Percentiles rank a stretch among this genome's conserved stretches.
Evolutionary conservation across 1,139 yeast genomes (phyloP).

Genomic region (Yamadazyma epiphylla): DNA sequence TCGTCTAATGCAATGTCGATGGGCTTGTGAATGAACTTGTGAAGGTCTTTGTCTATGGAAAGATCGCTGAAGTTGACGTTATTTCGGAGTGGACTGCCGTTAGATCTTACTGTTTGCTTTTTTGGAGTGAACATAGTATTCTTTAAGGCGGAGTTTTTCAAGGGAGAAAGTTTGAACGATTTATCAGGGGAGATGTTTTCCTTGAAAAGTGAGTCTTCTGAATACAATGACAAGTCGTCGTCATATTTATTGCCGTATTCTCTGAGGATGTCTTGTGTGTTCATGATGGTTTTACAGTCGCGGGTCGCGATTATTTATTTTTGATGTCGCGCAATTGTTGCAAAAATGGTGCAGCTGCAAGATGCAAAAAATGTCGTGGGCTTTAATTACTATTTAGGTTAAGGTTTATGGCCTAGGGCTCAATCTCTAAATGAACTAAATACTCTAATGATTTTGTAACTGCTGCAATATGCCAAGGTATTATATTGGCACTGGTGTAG

Average conservation of each 20-base stretch:
- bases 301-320: background rate
- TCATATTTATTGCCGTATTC: slow-evolving; percentile 7
- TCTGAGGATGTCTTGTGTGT: slow-evolving; percentile 10
- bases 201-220: slow-evolving; percentile 14
- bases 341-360: too few species aligned
- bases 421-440: slow-evolving; percentile 40
- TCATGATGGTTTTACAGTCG: slow-evolving; percentile 6
- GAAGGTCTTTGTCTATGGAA: slow-evolving; percentile 6
- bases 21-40: slow-evolving; percentile 3
- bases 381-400: too few species aligned
- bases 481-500: slow-evolving; percentile 18
- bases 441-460: slow-evolving; percentile 62
- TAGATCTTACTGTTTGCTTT: background rate
- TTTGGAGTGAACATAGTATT: slow-evolving; percentile 6
- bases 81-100: slow-evolving; percentile 4
- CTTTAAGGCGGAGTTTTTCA: slow-evolving; percentile 3
- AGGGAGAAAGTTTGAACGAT: slow-evolving; percentile 6
- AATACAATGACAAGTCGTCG: slow-evolving; percentile 13
- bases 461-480: slow-evolving; percentile 86
- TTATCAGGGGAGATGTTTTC: slow-evolving; percentile 8
- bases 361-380: too few species aligned
- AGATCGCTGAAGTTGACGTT: slow-evolving; percentile 5
- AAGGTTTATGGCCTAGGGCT: too few species aligned
- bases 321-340: background rate
- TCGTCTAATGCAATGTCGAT: background rate